phyloP scores from a whole-genome alignment of 192 early-diverging fungal genomes.

The Coemansia sp. region DNA sequence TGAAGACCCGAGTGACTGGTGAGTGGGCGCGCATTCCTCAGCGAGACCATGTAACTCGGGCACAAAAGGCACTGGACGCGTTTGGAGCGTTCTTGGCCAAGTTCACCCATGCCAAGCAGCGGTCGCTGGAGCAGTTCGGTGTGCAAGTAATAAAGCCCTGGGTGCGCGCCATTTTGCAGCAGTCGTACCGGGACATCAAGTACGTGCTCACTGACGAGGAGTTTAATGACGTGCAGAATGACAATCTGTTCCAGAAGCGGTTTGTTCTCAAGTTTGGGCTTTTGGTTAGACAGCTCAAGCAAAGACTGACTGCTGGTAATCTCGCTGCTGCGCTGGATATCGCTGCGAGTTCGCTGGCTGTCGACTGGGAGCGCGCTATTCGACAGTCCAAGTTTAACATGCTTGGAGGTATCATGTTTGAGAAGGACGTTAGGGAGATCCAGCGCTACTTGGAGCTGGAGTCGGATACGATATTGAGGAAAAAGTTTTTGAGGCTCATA shows the following conservation, averaged over 20 bases:
- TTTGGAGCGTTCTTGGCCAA: slow-evolving; percentile 36
- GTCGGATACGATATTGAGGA: slow-evolving; percentile 67
- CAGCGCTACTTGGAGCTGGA: slow-evolving; percentile 67
- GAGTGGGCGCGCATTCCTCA: slow-evolving; percentile 44
- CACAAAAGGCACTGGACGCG: slow-evolving; percentile 31
- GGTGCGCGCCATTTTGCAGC: slow-evolving; percentile 77
- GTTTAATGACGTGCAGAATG: slow-evolving; percentile 79
- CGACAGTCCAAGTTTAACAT: slow-evolving; percentile 88
- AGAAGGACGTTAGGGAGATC: slow-evolving; percentile 85
- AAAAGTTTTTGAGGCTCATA: slow-evolving; percentile 78
- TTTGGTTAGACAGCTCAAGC: slow-evolving; percentile 49
- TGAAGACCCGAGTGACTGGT: slow-evolving; percentile 63
- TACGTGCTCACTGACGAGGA: slow-evolving; percentile 94
- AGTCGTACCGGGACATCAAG: slow-evolving; percentile 82
- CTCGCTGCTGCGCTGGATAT: slow-evolving; percentile 65
- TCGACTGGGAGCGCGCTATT: slow-evolving; percentile 88
- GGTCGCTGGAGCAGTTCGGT: slow-evolving; percentile 80
- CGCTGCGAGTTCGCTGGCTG: slow-evolving; percentile 71
- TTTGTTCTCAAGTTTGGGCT: slow-evolving; percentile 73
- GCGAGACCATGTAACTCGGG: slow-evolving; percentile 9
- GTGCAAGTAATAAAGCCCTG: slow-evolving; percentile 78
- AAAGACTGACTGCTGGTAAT: slow-evolving; percentile 71
- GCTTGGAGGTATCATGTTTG: slow-evolving; percentile 91
- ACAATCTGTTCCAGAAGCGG: slow-evolving; percentile 83
- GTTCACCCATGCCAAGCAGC: slow-evolving; percentile 60